Conservation (phyloP, 768 basidiomycete genomes). For the Lactarius pseudohatsudake region DNA sequence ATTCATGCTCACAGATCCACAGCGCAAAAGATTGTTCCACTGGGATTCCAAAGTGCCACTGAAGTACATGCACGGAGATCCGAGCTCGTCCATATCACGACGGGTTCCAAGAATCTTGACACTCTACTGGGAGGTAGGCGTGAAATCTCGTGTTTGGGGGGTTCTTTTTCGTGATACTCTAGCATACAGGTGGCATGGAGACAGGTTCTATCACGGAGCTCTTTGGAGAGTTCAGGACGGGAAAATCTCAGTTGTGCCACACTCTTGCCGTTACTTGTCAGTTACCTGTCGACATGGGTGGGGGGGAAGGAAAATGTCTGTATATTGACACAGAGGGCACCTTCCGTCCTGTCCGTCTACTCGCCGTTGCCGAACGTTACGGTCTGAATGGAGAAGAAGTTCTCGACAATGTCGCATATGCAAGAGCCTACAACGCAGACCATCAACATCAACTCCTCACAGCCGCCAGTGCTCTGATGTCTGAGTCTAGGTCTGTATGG, state of each 20-base stretch:
- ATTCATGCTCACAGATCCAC: constrained; percentile 15
- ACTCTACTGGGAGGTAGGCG: constrained; percentile 84
- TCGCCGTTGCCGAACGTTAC: constrained; percentile 93
- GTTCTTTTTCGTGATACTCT: not conserved
- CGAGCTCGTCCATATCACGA: constrained; percentile 94
- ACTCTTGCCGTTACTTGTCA: constrained; percentile 98
- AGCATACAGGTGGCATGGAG: constrained; percentile 80
- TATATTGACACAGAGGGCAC: constrained; percentile 99
- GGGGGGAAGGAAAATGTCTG: constrained; percentile 97
- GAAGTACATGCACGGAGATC: constrained; percentile 94
- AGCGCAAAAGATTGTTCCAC: constrained; percentile 95
- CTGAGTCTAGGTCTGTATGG: constrained; percentile 80
- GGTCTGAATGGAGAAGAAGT: constrained; percentile 99
- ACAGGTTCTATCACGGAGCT: constrained; percentile 98
- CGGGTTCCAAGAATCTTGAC: constrained; percentile 94
- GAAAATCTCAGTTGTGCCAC: constrained; percentile 97
- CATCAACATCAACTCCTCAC: constrained; percentile 90
- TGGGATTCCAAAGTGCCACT: constrained; percentile 97
- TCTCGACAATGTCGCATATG: constrained; percentile 97
- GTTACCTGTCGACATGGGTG: constrained; percentile 95
- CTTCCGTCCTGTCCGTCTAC: constrained; percentile 92
- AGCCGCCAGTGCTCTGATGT: constrained; percentile 97
- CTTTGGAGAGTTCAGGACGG: constrained; percentile 98
- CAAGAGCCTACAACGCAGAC: constrained; percentile 97
- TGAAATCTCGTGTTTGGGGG: not conserved